Conservation (phyloP, 1,139 yeast genomes). For the Yamadazyma dendronema region DNA sequence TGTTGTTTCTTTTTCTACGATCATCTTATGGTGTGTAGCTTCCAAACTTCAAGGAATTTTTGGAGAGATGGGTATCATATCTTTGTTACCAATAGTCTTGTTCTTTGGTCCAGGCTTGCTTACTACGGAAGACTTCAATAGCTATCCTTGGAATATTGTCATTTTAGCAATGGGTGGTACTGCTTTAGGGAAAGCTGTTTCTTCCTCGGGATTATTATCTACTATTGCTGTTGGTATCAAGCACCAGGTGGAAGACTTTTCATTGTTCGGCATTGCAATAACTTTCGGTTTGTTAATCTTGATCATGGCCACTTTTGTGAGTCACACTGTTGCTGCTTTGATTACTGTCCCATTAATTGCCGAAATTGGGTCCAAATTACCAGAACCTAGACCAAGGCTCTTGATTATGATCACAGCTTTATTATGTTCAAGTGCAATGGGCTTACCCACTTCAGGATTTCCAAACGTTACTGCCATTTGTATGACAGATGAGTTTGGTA, state of each 20-base stretch:
- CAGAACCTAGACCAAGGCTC: conserved; percentile 67
- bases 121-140: conserved; percentile 64
- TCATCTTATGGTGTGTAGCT: conserved; percentile 69
- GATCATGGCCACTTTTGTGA: conserved; percentile 87
- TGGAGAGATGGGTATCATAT: conserved; percentile 73
- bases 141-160: conserved; percentile 76
- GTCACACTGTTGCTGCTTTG: conserved; percentile 94
- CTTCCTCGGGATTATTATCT: conserved; percentile 64
- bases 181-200: conserved; percentile 71
- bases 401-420: conserved; percentile 83
- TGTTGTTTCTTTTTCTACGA: conserved; percentile 52
- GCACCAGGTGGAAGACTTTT: conserved; percentile 51
- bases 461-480: conserved; percentile 96
- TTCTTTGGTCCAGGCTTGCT: conserved; percentile 72
- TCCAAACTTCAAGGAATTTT: conserved; percentile 52
- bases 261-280: conserved; percentile 58
- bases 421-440: conserved; percentile 92
- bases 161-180: conserved; percentile 79
- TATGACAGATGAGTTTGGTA: conserved; percentile 86
- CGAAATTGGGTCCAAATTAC: conserved; percentile 76
- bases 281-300: conserved; percentile 69
- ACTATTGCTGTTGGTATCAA: conserved; percentile 63
- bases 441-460: conserved; percentile 93
- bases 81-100: conserved; percentile 61
- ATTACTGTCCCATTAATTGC: conserved; percentile 86